Base-by-base conservation (phyloP, 2,329 filamentous ascomycete genomes). In the Botrytis sinoallii region DNA sequence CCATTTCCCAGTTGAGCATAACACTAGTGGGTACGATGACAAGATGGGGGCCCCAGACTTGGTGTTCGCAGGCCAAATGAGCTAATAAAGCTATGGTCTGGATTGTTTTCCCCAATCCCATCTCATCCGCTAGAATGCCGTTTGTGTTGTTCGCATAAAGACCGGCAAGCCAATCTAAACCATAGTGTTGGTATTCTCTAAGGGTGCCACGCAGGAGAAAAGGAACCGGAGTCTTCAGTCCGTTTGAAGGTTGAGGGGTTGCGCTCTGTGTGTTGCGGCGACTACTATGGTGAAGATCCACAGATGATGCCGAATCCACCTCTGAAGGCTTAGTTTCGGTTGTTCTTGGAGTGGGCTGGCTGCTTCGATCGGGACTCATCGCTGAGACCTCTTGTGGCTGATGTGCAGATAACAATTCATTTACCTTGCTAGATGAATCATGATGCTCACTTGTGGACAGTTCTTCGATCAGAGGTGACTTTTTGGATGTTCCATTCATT, bases 1-100 rank as follows among this genome's bases (percentile, higher is more conserved):
- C 96, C 92, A 98, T 98, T 82, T 99, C 97, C 96, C 96, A 99
- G 81, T 99, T 99, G 77, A 99, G 89, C 88, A 99, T 98, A 67
- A 99, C 97, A 83, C 95, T 98, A 3, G 96, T 99, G 1, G 96
- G 96, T 2, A 99, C 96, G 75, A 99, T 92, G 67, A 99, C 93
- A 38, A 99, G 85, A 85, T 99, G 96, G 0, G 96, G 94, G 0
- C 97, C 96, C 97, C 96, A 99, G 8, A 97, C 90, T 79, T 94
- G 90, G 80, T 97, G 93, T 57, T 94, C 88, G 75, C 95, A 95
- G 14, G 97, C 96, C 52, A 99, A 87, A 81, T 99, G 95, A 7
- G 96, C 96, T 55, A 99, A 86, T 4, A 99, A 85, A 5, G 97
- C 92, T 79, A 99, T 99, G 0, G 96, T 99, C 81, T 99, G 96